Percentiles rank a stretch among this genome's conserved stretches.
Evolutionary conservation across 2,329 filamentous ascomycete genomes (phyloP).

Genomic region (Ceratocystis eucalypticola): DNA sequence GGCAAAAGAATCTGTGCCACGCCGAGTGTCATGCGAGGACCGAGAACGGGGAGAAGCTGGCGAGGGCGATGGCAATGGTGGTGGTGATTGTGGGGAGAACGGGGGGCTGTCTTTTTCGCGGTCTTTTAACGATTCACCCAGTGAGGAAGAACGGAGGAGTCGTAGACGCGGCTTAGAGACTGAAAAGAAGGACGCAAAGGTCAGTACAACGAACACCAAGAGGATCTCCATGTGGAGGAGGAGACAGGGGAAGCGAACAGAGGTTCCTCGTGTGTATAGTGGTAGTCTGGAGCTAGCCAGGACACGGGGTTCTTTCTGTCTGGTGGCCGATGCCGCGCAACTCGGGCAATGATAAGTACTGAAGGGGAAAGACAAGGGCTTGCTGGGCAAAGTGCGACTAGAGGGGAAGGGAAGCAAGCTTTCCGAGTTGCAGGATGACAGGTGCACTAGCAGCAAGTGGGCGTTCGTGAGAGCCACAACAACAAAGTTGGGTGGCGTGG

Average conservation of each 20-base stretch:
- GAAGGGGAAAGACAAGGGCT: no score
- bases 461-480: background rate
- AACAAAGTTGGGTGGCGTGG: background rate
- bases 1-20: conserved; percentile 24
- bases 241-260: background rate
- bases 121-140: conserved; percentile 7
- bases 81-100: background rate
- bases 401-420: background rate
- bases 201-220: conserved; percentile 15
- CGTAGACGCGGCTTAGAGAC: conserved; percentile 17
- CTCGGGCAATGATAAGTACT: no score
- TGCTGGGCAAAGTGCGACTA: background rate
- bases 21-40: conserved; percentile 3
- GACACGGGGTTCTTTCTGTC: no score
- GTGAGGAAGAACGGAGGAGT: conserved; percentile 16
- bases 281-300: no score
- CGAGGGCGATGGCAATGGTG: background rate
- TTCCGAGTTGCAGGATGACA: background rate
- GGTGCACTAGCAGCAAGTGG: background rate
- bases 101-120: background rate
- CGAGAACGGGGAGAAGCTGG: background rate
- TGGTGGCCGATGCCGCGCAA: no score
- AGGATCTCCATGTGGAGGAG: conserved; percentile 14
- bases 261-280: background rate
- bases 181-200: conserved; percentile 15